phyloP scores from a whole-genome alignment of 257 asterid species.

The Nicotiana otophora region DNA sequence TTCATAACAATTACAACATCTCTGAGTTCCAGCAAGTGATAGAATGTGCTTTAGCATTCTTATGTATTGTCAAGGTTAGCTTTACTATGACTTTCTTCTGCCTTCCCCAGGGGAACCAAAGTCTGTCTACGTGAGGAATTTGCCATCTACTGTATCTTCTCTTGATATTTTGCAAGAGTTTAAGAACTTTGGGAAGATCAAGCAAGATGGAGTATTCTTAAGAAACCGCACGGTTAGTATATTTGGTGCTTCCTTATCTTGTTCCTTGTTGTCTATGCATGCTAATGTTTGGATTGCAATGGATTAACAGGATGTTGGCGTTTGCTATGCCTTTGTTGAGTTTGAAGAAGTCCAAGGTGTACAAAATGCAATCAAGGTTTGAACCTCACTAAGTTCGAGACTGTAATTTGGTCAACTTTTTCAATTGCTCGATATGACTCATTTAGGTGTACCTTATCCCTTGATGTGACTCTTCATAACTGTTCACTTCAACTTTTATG shows the following conservation, averaged over 20 bases:
- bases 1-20: neutral
- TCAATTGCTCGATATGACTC: neutral
- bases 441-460: neutral
- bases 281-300: conserved; percentile 21
- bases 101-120: conserved; percentile 51
- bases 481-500: neutral
- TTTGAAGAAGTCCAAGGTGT: conserved; percentile 74
- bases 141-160: conserved; percentile 49
- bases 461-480: neutral
- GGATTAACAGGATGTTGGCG: conserved; percentile 62
- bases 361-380: conserved; percentile 68
- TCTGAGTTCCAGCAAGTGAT: neutral
- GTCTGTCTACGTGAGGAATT: conserved; percentile 77
- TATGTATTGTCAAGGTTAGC: neutral
- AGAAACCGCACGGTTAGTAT: conserved; percentile 53
- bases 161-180: conserved; percentile 67
- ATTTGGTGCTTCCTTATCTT: conserved; percentile 7
- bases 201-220: conserved; percentile 72
- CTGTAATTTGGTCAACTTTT: neutral
- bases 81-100: conserved; percentile 11
- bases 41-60: neutral
- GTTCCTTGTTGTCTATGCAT: neutral
- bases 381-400: neutral
- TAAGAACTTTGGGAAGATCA: conserved; percentile 56
- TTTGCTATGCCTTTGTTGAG: conserved; percentile 85